Conservation (phyloP, 768 basidiomycete species). For the Boletus insuetus region DNA sequence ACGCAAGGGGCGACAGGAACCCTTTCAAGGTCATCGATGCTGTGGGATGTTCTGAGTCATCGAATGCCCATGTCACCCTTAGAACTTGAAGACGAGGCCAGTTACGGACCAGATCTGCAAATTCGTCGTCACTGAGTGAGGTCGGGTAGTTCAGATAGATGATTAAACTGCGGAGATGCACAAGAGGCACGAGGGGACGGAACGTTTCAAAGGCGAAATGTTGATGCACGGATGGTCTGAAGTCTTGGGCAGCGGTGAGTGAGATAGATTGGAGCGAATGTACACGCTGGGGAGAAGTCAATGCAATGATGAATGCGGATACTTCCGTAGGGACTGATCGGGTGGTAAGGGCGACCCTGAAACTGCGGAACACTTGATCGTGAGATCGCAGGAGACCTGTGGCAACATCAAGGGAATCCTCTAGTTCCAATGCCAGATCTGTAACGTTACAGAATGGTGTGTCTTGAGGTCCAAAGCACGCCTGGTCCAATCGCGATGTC, state of each 20-base stretch:
- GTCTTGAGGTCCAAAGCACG: too few relatives aligned
- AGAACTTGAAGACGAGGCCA: not conserved
- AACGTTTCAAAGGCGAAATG: not conserved
- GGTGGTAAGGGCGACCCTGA: not conserved
- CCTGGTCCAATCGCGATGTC: too few relatives aligned
- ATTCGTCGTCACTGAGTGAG: not conserved
- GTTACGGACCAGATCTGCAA: not conserved
- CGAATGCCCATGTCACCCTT: too few relatives aligned
- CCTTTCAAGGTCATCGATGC: not conserved
- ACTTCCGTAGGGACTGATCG: not conserved
- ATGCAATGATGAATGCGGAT: not conserved
- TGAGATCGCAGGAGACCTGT: not conserved
- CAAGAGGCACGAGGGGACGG: not conserved
- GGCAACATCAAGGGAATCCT: too few relatives aligned
- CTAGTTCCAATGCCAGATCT: too few relatives aligned
- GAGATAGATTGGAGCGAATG: constrained; percentile 2
- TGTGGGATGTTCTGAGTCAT: not conserved
- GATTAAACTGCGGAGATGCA: not conserved
- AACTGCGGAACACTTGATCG: not conserved
- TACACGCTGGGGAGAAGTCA: not conserved
- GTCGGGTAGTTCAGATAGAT: not conserved
- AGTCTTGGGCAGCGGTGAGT: not conserved
- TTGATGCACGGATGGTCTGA: not conserved
- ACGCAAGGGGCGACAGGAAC: not conserved
- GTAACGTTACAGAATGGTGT: too few relatives aligned